Evolutionary conservation across 2,329 filamentous ascomycete species (phyloP).

Genomic region (Ilyonectria sp.): DNA sequence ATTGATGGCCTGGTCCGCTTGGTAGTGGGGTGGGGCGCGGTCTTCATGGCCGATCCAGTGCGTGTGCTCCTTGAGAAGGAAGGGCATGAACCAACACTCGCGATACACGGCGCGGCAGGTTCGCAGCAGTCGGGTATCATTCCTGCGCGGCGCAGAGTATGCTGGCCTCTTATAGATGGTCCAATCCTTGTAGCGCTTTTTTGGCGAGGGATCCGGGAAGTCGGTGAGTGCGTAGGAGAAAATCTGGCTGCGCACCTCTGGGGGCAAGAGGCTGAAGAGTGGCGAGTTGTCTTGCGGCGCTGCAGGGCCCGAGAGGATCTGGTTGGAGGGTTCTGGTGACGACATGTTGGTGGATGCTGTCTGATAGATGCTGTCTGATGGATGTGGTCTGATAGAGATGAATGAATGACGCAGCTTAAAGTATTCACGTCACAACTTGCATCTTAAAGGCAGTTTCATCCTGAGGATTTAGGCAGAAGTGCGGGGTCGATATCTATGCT

Average conservation of each 20-base stretch:
- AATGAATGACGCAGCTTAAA: background rate
- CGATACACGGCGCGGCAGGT: constrained; percentile 60
- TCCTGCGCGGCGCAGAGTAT: constrained; percentile 55
- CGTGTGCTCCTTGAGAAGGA: constrained; percentile 55
- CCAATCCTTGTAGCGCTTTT: constrained; percentile 44
- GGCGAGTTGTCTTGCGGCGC: constrained; percentile 38
- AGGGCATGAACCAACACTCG: constrained; percentile 61
- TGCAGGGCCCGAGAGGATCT: constrained; percentile 11
- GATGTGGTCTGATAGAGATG: too few species aligned
- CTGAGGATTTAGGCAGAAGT: background rate
- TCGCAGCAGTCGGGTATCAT: constrained; percentile 56
- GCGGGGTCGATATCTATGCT: background rate
- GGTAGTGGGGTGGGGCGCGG: constrained; percentile 51
- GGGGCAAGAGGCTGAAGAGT: constrained; percentile 59
- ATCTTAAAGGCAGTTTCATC: background rate
- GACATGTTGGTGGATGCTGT: background rate
- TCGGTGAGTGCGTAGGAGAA: constrained; percentile 59
- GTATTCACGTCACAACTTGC: background rate
- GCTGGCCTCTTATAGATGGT: constrained; percentile 59
- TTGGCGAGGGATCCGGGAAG: constrained; percentile 51
- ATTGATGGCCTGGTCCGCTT: background rate
- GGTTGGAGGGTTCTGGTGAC: constrained; percentile 2
- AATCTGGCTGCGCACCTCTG: constrained; percentile 65
- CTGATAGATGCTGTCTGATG: too few species aligned
- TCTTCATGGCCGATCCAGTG: constrained; percentile 54